A percentile compares a stretch with the other conserved stretches of the same genome.
Conservation (phyloP, 345 rosid species). For the Firmiana major region DNA sequence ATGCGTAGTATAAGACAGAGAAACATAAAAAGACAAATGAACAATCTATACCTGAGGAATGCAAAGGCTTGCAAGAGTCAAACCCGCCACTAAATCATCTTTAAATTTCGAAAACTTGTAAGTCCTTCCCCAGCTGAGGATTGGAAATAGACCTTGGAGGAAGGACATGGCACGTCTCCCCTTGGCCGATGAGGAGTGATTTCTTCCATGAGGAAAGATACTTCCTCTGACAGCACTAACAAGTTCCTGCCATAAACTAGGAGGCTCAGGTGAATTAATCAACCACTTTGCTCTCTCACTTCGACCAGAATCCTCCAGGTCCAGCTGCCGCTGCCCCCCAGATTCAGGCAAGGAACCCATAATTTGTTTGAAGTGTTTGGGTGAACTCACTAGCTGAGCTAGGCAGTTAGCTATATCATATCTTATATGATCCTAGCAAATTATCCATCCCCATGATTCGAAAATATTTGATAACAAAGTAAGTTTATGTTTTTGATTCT, state of each 20-base stretch:
- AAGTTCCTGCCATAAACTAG: conserved; percentile 42
- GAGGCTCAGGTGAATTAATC: conserved; percentile 60
- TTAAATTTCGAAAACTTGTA: conserved; percentile 56
- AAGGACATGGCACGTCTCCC: conserved; percentile 26
- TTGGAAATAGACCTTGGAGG: conserved; percentile 54
- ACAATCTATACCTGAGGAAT: conserved; percentile 69
- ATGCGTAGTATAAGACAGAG: neutral
- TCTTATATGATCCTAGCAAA: neutral
- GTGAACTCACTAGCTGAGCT: neutral
- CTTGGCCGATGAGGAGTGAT: neutral
- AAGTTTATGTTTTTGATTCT: no score
- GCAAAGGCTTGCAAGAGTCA: conserved; percentile 84
- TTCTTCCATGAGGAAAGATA: conserved; percentile 20
- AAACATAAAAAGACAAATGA: neutral
- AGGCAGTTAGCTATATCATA: neutral
- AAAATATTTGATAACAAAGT: neutral
- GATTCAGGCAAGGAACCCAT: neutral
- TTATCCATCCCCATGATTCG: neutral
- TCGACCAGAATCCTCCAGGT: neutral
- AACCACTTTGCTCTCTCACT: conserved; percentile 40
- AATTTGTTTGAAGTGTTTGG: conserved; percentile 2
- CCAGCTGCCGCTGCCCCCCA: neutral
- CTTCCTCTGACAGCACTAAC: conserved; percentile 28
- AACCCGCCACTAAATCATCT: conserved; percentile 78
- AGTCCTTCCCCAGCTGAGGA: conserved; percentile 59